Percentiles rank a stretch among this genome's conserved stretches.
Conservation (phyloP, 208 protist genomes). For the Leishmania braziliensis region DNA sequence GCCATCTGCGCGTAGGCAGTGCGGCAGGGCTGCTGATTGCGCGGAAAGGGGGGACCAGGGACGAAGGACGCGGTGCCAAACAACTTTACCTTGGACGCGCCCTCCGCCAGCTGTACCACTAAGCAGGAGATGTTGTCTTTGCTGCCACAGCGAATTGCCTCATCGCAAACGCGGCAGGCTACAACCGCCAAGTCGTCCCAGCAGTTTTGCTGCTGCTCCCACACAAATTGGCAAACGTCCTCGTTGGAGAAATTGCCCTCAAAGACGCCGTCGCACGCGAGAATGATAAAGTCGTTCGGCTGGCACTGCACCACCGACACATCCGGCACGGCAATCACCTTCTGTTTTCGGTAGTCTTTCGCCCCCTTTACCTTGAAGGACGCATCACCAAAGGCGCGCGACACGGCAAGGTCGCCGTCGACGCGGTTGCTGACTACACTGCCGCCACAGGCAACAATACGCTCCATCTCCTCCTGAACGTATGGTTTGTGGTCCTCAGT, state of each 20-base stretch:
- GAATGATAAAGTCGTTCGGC: conserved; percentile 80
- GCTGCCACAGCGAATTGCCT: conserved; percentile 88
- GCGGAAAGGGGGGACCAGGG: conserved; percentile 74
- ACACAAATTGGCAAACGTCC: conserved; percentile 80
- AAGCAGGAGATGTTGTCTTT: conserved; percentile 93
- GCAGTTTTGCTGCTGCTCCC: conserved; percentile 58
- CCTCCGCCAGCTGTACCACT: conserved; percentile 72
- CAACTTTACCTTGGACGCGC: conserved; percentile 48
- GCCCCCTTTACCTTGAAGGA: conserved; percentile 83
- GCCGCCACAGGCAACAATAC: conserved; percentile 89
- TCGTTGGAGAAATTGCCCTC: conserved; percentile 89
- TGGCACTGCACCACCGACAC: conserved; percentile 70
- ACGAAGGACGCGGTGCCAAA: conserved; percentile 71
- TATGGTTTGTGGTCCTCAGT: conserved; percentile 94
- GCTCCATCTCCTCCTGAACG: conserved; percentile 64
- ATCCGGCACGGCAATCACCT: conserved; percentile 87
- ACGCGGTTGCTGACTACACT: conserved; percentile 88
- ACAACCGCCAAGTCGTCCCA: conserved; percentile 77
- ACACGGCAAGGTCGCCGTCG: conserved; percentile 93
- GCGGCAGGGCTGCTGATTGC: conserved; percentile 74
- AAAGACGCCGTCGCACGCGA: conserved; percentile 92
- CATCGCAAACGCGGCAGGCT: conserved; percentile 81
- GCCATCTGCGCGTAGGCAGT: conserved; percentile 78
- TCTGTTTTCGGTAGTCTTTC: conserved; percentile 76
- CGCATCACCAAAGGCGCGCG: conserved; percentile 93